Evolutionary conservation across 2,329 filamentous ascomycete species (phyloP), one percentile per base, ranked within the genome.

Genomic region (Metarhizium guizhouense): DNA sequence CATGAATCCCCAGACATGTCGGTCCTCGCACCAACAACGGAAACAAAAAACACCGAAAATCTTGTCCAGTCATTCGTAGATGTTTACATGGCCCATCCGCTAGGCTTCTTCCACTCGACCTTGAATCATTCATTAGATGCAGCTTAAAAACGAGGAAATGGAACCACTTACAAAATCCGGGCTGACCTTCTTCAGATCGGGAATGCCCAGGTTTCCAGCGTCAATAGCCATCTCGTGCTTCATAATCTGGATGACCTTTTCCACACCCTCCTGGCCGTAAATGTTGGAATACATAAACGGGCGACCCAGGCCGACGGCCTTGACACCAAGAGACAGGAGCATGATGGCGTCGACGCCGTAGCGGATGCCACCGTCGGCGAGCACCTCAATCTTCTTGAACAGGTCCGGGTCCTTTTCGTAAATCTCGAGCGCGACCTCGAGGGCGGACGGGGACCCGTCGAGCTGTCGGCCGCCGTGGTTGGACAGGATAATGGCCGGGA

Each of bases 251-350:
- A 73, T 67, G 34, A 66, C 73, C 65, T 71, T 73, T 61, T 71
- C 65, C 2, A 82, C 74, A 48, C 79, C 79, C 7, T 73, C 71
- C 50, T 69, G 65, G 6, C 79, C 79, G 58, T 73, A 82, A 49
- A 78, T 64, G 65, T 81, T 81, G 58, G 76, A 68, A 62, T 72
- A 81, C 77, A 81, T 79, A 58, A 77, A 74, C 10, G 76, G 73
- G 0, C 79, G 66, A 16, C 78, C 79, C 0, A 82, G 58, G 14
- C 78, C 70, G 6, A 76, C 73, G 13, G 71, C 72, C 60, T 68
- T 70, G 54, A 74, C 74, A 10, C 74, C 73, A 14, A 75, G 69
- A 2, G 72, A 67, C n/a, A 76, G 65, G 10, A 75, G 68, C 59
- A 74, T 72, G n/a, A 76, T 63, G 13, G 67, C 69, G 50, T 76